Percentiles rank a stretch among this genome's conserved stretches.
These are phyloP conservation scores for Plectosphaerella sp. DNA, from an alignment of 2,329 filamentous ascomycete genomes.

Conservation along the genomic window DNA sequence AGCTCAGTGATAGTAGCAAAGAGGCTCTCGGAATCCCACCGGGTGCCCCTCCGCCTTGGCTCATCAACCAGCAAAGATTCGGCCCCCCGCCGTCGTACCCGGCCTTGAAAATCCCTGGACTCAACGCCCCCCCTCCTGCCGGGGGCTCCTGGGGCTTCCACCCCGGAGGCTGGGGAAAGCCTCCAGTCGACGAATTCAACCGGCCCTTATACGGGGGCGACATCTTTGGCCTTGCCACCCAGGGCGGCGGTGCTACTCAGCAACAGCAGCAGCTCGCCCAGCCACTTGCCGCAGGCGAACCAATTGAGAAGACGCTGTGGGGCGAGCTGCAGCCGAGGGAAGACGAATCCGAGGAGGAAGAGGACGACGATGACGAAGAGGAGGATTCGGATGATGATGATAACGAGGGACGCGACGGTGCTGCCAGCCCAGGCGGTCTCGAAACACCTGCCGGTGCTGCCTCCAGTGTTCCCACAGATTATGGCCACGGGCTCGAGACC, in stretches of 20 bases:
- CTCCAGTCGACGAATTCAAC: constrained; percentile 90
- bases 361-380: constrained; percentile 69
- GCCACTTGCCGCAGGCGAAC: constrained; percentile 57
- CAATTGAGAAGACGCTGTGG: constrained; percentile 85
- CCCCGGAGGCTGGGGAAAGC: constrained; percentile 93
- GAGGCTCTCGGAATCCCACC: constrained; percentile 93
- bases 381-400: constrained; percentile 54
- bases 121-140: constrained; percentile 87
- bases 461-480: constrained; percentile 77
- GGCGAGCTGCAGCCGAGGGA: constrained; percentile 81
- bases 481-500: constrained; percentile 64
- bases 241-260: constrained; percentile 22
- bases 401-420: constrained; percentile 43
- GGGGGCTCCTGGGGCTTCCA: constrained; percentile 94
- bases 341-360: constrained; percentile 69
- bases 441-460: constrained; percentile 79
- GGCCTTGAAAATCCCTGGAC: constrained; percentile 86
- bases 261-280: constrained; percentile 18
- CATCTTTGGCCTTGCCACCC: constrained; percentile 72
- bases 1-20: constrained; percentile 82
- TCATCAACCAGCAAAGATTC: constrained; percentile 93
- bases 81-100: constrained; percentile 94
- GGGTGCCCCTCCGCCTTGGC: constrained; percentile 90
- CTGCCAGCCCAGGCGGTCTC: constrained; percentile 70
- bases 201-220: constrained; percentile 89